Evolutionary conservation across 1,284 basidiomycete genomes (phyloP), one percentile per base, ranked within the genome.

Genomic region (Cryptococcus deneoformans): DNA sequence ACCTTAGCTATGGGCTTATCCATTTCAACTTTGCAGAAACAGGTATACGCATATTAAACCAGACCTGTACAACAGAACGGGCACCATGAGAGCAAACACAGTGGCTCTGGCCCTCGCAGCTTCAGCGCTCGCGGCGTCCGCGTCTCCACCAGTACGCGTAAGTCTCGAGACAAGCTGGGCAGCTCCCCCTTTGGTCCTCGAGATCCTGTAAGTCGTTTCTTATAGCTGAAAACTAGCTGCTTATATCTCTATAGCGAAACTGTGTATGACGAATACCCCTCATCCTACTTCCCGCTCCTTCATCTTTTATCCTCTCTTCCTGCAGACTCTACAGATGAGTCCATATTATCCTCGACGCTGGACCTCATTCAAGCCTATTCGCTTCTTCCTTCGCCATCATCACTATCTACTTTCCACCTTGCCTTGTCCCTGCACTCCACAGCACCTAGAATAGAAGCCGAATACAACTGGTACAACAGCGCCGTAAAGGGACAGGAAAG

Each of bases 111-210:
- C 14, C 20, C 48, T 56, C 10, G 54, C 43, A 8, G 43, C 52
- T 8, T 34, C 54, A 2, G 52, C 50, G 3, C 46, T 54, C 6
- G 52, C 39, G 16, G 49, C 40, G 5, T 66, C 68, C 7, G 51
- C 65, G 20, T 84, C 84, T 43, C 88, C 89, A 11, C 86, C 88
- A 1, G 86, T 95, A 12, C 86, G 86, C 56, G 86, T 94, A 24
- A 83, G 85, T 40, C 80, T 96, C 35, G 83, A 85, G 61, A 87
- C 92, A 1, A 88, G 88, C 52, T 96, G 92, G 90, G 76, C 83
- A 4, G 84, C 87, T 20, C 83, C 88, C 6, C 85, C 88, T 10
- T 80, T 87, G 8, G 72, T 93, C 1, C 81, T 92, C 20, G 93
- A 96, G 78, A 83, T 90, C 52, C 77, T 97, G 88, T 94, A 69